Evolutionary conservation across 257 asterid species (phyloP).

Genomic region (Solanum microdontum): DNA sequence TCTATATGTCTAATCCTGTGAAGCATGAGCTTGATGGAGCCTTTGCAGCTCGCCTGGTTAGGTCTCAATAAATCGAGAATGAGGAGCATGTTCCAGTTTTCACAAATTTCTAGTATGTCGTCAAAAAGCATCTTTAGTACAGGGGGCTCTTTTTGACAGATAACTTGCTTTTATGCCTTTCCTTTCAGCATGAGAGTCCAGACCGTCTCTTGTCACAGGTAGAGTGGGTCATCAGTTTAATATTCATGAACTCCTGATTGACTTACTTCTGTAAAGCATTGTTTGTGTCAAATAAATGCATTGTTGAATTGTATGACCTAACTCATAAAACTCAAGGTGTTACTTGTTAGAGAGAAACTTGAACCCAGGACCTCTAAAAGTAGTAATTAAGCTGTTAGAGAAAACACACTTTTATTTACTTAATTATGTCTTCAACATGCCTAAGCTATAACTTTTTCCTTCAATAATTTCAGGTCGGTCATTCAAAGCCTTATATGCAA

Average conservation of each 20-base stretch:
- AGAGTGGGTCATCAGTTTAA: not conserved
- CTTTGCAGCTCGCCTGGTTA: constrained; percentile 87
- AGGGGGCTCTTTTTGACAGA: not conserved
- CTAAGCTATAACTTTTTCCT: not conserved
- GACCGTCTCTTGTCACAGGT: not conserved
- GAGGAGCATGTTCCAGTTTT: not conserved
- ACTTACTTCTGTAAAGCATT: not conserved
- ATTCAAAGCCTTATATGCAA: not conserved
- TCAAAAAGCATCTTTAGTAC: not conserved
- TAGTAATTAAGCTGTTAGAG: not conserved
- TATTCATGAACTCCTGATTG: not conserved
- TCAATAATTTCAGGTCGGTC: not conserved
- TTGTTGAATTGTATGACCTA: not conserved
- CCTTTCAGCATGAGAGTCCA: not conserved
- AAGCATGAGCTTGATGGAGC: constrained; percentile 85
- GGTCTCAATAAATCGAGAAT: constrained; percentile 17
- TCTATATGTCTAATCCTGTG: constrained; percentile 62
- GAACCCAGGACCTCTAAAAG: not conserved
- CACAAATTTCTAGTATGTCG: not conserved
- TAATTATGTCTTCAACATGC: not conserved
- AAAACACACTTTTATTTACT: not conserved
- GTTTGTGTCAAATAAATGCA: not conserved
- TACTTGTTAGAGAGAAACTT: not conserved
- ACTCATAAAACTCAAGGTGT: not conserved
- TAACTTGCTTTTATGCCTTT: not conserved